Evolutionary conservation across 768 basidiomycete genomes (phyloP), one percentile per base, ranked within the genome.

Genomic region (Sporobolomyces roseus): DNA sequence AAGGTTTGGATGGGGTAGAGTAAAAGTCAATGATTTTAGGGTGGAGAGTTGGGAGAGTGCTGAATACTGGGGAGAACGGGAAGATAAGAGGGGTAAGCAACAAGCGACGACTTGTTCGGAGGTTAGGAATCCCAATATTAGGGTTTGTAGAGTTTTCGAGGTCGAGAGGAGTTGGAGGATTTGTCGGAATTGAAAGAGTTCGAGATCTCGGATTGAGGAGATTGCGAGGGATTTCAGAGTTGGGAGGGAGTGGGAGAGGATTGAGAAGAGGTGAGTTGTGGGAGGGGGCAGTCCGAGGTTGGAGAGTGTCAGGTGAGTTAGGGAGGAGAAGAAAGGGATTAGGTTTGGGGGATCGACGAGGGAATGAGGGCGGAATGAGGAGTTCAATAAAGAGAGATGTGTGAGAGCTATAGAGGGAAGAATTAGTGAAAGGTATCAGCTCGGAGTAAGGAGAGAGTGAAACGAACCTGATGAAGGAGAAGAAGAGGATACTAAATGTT

Each of bases 281-380:
- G 70, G 70, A 0, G 50, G 23, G 4, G 70, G 70, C 17, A 71
- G 51, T 25, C 70, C 70, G 61, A 71, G 55, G 56, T 71, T 71
- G 2, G 70, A 62, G n/a, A 71, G 43, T 16, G 65, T 66, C 12
- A 71, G 61, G 51, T 52, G 49, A 17, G 45, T 50, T 29, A 71
- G 25, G 23, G 41, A n/a, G 29, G 43, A 13, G 17, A 63, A 49
- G 61, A 66, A 66, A 5, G 58, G 9, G 10, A 35, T 14, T 25
- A 71, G 65, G 21, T 46, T 41, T 16, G 70, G 65, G 1, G 70
- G 65, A 3, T 35, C 29, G n/a, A 58, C 46, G 36, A 36, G 65
- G n/a, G 70, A 38, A 51, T 71, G 50, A 35, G 65, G 45, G 16
- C 58, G 54, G 46, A 71, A 71, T 9, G 70, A 66, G 23, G 55